phyloP scores from a whole-genome alignment of 257 asterid genomes.

The Jacaranda copaia region DNA sequence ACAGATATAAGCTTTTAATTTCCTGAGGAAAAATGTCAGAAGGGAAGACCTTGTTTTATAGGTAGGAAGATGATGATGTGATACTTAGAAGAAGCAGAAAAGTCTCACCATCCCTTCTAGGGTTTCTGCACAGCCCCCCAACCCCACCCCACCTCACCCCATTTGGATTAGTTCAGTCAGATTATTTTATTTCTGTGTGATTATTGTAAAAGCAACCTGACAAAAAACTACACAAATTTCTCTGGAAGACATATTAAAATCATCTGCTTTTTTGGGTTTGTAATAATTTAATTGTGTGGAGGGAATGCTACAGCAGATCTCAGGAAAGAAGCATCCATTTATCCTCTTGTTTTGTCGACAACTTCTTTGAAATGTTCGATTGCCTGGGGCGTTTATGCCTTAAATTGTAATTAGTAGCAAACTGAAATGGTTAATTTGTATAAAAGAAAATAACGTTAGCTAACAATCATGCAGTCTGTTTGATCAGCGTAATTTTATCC shows the following conservation, averaged over 20 bases:
- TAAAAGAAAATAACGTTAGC: neutral
- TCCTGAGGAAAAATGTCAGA: slow-evolving; percentile 48
- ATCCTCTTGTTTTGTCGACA: slow-evolving; percentile 53
- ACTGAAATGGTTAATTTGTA: neutral
- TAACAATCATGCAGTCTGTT: neutral
- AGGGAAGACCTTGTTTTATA: slow-evolving; percentile 81
- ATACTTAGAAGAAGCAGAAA: slow-evolving; percentile 58
- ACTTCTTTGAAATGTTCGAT: slow-evolving; percentile 39
- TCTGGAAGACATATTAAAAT: slow-evolving; percentile 37
- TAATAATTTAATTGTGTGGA: slow-evolving; percentile 50
- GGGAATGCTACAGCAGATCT: slow-evolving; percentile 40
- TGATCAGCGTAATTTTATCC: neutral
- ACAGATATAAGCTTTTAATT: slow-evolving; percentile 25
- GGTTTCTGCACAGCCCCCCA: slow-evolving; percentile 54
- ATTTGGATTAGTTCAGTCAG: slow-evolving; percentile 72
- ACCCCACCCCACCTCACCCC: slow-evolving; percentile 25
- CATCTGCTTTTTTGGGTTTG: slow-evolving; percentile 46
- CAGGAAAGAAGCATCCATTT: slow-evolving; percentile 50
- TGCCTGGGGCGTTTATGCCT: slow-evolving; percentile 22
- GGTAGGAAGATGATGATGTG: slow-evolving; percentile 69
- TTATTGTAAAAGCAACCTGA: slow-evolving; percentile 44
- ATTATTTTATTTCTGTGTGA: slow-evolving; percentile 34
- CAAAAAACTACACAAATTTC: slow-evolving; percentile 51
- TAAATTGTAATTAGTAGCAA: slow-evolving; percentile 11
- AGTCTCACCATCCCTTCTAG: slow-evolving; percentile 52